These are phyloP conservation scores for Sarcodon sp. DNA, from an alignment of 768 basidiomycete species.

Conservation along the genomic window DNA sequence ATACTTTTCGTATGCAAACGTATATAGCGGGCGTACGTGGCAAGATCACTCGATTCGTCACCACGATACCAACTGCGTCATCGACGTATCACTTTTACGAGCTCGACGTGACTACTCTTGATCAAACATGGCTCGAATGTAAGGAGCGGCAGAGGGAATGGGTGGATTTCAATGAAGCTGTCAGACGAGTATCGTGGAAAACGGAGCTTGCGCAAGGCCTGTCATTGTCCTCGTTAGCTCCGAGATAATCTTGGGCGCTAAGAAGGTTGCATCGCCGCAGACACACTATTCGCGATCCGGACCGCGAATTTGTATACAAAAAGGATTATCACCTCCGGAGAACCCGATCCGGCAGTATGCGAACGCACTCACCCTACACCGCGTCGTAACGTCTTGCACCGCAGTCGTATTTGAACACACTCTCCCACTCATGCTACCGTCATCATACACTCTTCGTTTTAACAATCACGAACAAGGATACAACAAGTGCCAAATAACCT, in stretches of 20 bases:
- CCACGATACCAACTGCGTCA: slow-evolving; percentile 66
- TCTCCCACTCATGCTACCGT: too few relatives aligned
- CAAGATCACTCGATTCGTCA: slow-evolving; percentile 74
- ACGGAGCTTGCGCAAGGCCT: slow-evolving; percentile 72
- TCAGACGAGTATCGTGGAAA: slow-evolving; percentile 69
- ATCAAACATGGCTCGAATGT: slow-evolving; percentile 71
- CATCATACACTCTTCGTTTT: too few relatives aligned
- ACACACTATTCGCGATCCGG: too few relatives aligned
- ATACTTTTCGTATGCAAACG: neutral
- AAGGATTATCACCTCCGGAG: too few relatives aligned
- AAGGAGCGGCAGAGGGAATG: slow-evolving; percentile 74
- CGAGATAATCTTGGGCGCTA: slow-evolving; percentile 24
- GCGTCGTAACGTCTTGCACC: too few relatives aligned
- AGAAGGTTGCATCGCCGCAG: neutral
- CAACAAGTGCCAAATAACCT: too few relatives aligned
- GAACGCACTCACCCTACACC: too few relatives aligned
- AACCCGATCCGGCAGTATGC: too few relatives aligned
- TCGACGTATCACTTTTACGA: slow-evolving; percentile 88
- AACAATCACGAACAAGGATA: too few relatives aligned
- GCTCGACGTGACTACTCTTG: slow-evolving; percentile 67
- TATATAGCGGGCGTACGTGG: slow-evolving; percentile 75
- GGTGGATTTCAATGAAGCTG: slow-evolving; percentile 81
- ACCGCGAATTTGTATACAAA: too few relatives aligned
- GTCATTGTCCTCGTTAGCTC: slow-evolving; percentile 56
- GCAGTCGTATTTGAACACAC: too few relatives aligned